phyloP scores from a whole-genome alignment of 2,329 filamentous ascomycete genomes.

The Colletotrichum salicis region DNA sequence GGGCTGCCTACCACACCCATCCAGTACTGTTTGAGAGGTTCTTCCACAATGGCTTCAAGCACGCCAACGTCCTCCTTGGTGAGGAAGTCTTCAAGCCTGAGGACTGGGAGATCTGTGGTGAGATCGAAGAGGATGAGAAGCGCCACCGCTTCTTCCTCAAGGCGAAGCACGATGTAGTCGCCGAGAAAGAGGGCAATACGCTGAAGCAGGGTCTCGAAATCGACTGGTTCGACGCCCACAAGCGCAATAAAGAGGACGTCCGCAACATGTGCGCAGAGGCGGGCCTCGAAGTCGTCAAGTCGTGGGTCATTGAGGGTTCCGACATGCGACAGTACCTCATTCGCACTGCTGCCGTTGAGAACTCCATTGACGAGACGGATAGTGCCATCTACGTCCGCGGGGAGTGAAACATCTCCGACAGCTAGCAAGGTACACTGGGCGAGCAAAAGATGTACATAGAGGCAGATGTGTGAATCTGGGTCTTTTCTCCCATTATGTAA shows the following conservation, averaged over 20 bases:
- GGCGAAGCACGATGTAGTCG: constrained; percentile 48
- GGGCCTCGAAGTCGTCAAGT: constrained; percentile 47
- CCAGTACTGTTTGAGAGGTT: constrained; percentile 49
- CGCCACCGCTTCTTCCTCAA: constrained; percentile 53
- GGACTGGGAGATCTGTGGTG: constrained; percentile 51
- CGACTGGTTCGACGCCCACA: constrained; percentile 58
- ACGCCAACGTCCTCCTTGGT: constrained; percentile 49
- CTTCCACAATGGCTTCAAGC: constrained; percentile 52
- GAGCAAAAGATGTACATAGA: neutral
- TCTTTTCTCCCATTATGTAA: neutral
- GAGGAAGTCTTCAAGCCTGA: constrained; percentile 48
- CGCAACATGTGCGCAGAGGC: constrained; percentile 52
- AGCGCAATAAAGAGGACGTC: constrained; percentile 50
- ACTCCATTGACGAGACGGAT: constrained; percentile 49
- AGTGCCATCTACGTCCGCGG: constrained; percentile 42
- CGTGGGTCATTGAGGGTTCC: constrained; percentile 50
- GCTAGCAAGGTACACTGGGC: neutral
- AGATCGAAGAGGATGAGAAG: constrained; percentile 48
- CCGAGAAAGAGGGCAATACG: constrained; percentile 36
- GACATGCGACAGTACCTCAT: constrained; percentile 53
- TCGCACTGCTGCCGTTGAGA: constrained; percentile 39
- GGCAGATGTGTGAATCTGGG: neutral
- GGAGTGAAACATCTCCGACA: neutral
- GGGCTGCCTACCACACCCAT: constrained; percentile 52
- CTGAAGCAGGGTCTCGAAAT: constrained; percentile 49